These are phyloP conservation scores for Neospermospora avenae DNA, from an alignment of 2,329 filamentous ascomycete genomes.

Conservation along the genomic window DNA sequence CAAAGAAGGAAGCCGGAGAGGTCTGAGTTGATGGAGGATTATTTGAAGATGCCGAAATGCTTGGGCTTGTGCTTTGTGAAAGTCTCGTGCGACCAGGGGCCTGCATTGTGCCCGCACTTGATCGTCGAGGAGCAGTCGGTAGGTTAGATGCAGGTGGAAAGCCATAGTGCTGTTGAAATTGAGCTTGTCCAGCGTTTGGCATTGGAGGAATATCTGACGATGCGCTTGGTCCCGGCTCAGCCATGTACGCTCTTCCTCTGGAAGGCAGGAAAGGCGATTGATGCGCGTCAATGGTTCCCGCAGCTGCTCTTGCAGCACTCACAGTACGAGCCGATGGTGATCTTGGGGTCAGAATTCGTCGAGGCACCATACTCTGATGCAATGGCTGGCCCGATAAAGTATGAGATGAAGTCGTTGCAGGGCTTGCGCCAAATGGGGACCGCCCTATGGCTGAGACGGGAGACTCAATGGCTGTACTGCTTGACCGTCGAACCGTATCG, in stretches of 20 bases:
- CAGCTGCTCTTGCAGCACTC: constrained; percentile 45
- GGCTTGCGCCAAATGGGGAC: constrained; percentile 29
- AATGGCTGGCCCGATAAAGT: constrained; percentile 25
- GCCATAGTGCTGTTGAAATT: constrained; percentile 29
- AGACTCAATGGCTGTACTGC: constrained; percentile 25
- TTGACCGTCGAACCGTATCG: constrained; percentile 21
- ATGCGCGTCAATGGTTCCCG: constrained; percentile 46
- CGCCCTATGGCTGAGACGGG: constrained; percentile 23
- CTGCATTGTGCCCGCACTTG: constrained; percentile 37
- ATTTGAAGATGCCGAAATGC: constrained; percentile 46
- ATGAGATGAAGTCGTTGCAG: constrained; percentile 20
- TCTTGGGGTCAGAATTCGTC: constrained; percentile 33
- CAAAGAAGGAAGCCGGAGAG: constrained; percentile 35
- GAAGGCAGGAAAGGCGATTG: constrained; percentile 46
- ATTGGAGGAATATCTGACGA: constrained; percentile 43
- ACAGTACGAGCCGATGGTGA: constrained; percentile 49
- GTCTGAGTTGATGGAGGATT: constrained; percentile 40
- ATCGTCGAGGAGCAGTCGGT: constrained; percentile 32
- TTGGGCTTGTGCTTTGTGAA: constrained; percentile 43
- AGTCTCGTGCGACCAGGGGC: constrained; percentile 38
- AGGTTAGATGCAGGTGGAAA: constrained; percentile 40
- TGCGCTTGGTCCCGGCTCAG: constrained; percentile 38
- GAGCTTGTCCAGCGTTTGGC: constrained; percentile 33
- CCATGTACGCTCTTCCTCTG: constrained; percentile 40
- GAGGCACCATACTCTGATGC: constrained; percentile 19